Evolutionary conservation across 2,329 filamentous ascomycete genomes (phyloP), one percentile per base, ranked within the genome.

Genomic region (Sarocladium brachiariae): DNA sequence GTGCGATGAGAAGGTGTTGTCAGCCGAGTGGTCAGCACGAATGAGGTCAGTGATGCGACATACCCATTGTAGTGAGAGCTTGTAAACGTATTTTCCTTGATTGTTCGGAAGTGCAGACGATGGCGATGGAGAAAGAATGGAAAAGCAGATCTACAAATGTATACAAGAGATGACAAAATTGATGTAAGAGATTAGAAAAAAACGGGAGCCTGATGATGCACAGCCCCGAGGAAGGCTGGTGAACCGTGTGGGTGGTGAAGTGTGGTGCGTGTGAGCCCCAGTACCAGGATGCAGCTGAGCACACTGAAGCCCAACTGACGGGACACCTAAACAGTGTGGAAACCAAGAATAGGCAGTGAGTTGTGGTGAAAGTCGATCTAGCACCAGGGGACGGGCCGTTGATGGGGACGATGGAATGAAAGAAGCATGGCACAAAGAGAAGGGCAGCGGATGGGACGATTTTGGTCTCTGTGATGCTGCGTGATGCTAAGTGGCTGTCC

Each of bases 1-100:
- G 50, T n/a, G n/a, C n/a, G 50, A 50, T 46, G 55, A 56, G 55
- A 57, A 50, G 7, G 43, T 10, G 19, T 14, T 49, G 46, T 49
- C 37, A 37, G 33, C 27, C 43, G 43, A 6, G 16, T 4, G 7
- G 30, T 23, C 13, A n/a, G 13, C 18, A 18, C 14, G 14, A 19
- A 39, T 31, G n/a, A 35, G n/a, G 19, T 43, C 14, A 27, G 23
- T 33, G 24, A 7, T 43, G 18, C 35, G 37, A 51, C 49, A 5
- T 46, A 51, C 49, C 33, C 37, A 51, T 45, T 11, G 23, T n/a
- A n/a, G n/a, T n/a, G n/a, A n/a, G n/a, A n/a, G n/a, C n/a, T n/a
- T n/a, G n/a, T n/a, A n/a, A n/a, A n/a, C n/a, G n/a, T n/a, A n/a
- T n/a, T n/a, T n/a, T n/a, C n/a, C n/a, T 34, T 8, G 16, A 13